Conservation (phyloP, 257 asterid genomes). For the Paulownia fortunei region DNA sequence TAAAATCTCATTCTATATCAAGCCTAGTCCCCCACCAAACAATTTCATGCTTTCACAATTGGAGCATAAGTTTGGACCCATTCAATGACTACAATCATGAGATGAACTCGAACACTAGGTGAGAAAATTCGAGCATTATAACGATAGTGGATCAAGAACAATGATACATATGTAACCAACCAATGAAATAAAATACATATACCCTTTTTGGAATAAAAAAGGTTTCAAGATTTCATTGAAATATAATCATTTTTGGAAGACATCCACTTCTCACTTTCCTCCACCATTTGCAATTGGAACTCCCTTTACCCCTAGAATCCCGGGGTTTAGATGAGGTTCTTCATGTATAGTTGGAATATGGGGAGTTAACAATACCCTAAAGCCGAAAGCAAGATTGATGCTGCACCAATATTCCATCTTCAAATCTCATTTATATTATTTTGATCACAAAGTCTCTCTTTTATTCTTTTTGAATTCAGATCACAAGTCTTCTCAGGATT, state of each 20-base stretch:
- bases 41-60: neutral
- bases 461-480: no score
- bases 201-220: neutral
- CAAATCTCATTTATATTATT: conserved; percentile 5
- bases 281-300: neutral
- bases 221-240: neutral
- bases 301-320: conserved; percentile 48
- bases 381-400: conserved; percentile 29
- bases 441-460: neutral
- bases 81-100: neutral
- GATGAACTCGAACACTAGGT: neutral
- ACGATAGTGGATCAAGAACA: conserved; percentile 24
- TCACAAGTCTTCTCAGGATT: no score
- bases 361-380: conserved; percentile 30
- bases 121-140: neutral
- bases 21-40: neutral
- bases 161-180: neutral
- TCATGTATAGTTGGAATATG: conserved; percentile 31
- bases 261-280: conserved; percentile 16
- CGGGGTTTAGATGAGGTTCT: conserved; percentile 44
- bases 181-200: neutral
- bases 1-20: neutral
- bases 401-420: conserved; percentile 33
- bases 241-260: neutral
- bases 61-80: neutral